These are phyloP conservation scores for Hagleromyces aurorensis DNA, from an alignment of 805 yeast species.

Conservation along the genomic window DNA sequence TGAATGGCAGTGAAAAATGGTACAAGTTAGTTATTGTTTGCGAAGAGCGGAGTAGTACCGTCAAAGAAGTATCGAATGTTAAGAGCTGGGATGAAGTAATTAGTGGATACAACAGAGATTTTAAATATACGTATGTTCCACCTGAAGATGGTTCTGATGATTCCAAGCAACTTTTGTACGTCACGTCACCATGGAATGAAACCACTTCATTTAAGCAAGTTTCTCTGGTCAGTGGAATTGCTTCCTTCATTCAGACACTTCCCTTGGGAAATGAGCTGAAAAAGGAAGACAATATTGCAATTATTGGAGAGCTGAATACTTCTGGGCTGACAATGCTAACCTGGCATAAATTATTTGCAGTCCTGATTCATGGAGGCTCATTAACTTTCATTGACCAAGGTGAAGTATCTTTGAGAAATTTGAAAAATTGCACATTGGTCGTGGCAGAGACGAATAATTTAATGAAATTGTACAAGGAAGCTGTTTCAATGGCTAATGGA, in stretches of 20 bases:
- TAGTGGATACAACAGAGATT: constrained; percentile 8
- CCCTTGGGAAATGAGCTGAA: constrained; percentile 34
- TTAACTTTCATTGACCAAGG: constrained; percentile 21
- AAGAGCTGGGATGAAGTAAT: constrained; percentile 23
- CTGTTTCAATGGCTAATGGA: constrained; percentile 1
- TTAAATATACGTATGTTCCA: constrained; percentile 25
- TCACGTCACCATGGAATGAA: constrained; percentile 16
- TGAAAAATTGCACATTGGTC: constrained; percentile 18
- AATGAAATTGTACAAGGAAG: constrained; percentile 5
- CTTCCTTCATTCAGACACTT: constrained; percentile 37
- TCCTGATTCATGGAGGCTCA: constrained; percentile 31
- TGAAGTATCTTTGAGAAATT: constrained; percentile 10
- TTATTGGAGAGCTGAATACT: constrained; percentile 15
- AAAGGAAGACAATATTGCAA: constrained; percentile 25
- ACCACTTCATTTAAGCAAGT: constrained; percentile 40
- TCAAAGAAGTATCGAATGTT: constrained; percentile 6
- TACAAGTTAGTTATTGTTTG: constrained; percentile 31
- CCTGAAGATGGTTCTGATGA: constrained; percentile 31
- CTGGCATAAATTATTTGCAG: constrained; percentile 34
- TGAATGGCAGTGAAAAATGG: constrained; percentile 24
- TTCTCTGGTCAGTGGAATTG: constrained; percentile 45
- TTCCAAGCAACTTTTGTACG: constrained; percentile 29
- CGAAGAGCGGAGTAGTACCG: constrained; percentile 6
- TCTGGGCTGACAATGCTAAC: constrained; percentile 32
- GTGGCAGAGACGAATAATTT: constrained; percentile 9